Conservation (phyloP, 768 basidiomycete genomes). For the Tulasnella sp. region DNA sequence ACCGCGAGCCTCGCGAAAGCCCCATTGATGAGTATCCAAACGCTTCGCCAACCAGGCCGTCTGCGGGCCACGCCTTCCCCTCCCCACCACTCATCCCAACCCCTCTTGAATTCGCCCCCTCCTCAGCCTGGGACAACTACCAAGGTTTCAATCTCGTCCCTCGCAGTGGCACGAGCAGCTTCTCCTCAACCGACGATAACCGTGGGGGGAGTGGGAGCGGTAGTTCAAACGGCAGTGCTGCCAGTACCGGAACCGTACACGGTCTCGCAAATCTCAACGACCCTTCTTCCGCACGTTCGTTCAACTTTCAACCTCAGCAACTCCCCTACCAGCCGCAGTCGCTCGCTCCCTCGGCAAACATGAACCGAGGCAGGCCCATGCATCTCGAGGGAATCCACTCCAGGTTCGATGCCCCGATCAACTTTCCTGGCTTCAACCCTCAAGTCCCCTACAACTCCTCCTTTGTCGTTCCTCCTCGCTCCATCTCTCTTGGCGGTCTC, state of each 20-base stretch:
- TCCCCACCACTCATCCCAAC: background rate
- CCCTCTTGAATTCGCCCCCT: background rate
- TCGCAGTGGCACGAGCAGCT: background rate
- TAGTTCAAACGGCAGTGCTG: background rate
- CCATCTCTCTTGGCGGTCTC: background rate
- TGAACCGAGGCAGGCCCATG: slow-evolving; percentile 5
- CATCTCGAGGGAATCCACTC: slow-evolving; percentile 7
- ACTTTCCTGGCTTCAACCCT: background rate
- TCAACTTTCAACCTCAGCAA: background rate
- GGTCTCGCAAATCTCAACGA: background rate
- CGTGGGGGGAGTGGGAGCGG: background rate
- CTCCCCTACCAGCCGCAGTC: background rate
- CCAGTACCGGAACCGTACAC: background rate
- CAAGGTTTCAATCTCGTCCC: background rate
- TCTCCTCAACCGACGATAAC: background rate
- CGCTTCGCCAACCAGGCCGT: background rate
- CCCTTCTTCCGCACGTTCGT: background rate
- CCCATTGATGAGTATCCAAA: slow-evolving; percentile 11
- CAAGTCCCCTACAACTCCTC: background rate
- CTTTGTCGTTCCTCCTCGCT: background rate
- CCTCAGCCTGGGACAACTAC: background rate
- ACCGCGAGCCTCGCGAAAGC: background rate
- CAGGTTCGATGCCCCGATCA: background rate
- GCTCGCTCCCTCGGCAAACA: background rate
- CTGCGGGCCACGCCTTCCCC: background rate